Base-by-base conservation (phyloP, 2,329 filamentous ascomycete species). In the Magnaporthiopsis poae region DNA sequence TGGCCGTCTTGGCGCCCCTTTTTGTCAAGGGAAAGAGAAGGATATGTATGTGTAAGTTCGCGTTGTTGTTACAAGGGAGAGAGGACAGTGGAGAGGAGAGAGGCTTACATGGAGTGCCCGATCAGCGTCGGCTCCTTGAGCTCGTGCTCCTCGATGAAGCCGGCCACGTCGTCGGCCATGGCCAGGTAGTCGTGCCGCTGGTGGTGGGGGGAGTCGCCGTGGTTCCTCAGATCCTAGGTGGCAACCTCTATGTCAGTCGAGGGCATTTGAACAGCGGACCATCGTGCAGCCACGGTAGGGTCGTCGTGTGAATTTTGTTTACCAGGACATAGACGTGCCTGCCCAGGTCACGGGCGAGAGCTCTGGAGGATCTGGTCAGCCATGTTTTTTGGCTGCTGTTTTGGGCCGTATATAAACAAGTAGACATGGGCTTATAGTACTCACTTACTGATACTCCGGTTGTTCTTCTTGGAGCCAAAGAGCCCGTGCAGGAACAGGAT, bases 401-500 rank as follows among this genome's bases (percentile, higher is more conserved):
- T 46, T 46, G 27, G 27, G 27, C 27, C 31, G 31, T 31, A 31
- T 31, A 7, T 31, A 31, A 3, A 31, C 5, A 31, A 7, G 31
- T 31, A 31, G 31, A 31, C 31, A 31, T 31, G 31, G 31, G 31
- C 15, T 21, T 52, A 21, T 52, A 21, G 11, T 5, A 79, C 89
- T 76, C 81, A 96, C 94, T 92, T 96, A 89, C 92, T 96, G 69
- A 98, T 95, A 73, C 85, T 91, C 76, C 93, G 84, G 75, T 97
- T 96, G 76, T 98, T 98, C 80, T 91, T 92, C 80, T 96, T 96
- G 56, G 91, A 96, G 27, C 94, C 94, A 74, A 98, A 97, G 13
- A 98, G 82, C 0, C 95, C 94, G 75, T 98, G 94, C 73, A 98
- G 86, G 71, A 98, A 90, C 69, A 98, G 78, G 69, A 98, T 91